Evolutionary conservation across 345 rosid species (phyloP).

Genomic region (Eucalyptus pauciflora): DNA sequence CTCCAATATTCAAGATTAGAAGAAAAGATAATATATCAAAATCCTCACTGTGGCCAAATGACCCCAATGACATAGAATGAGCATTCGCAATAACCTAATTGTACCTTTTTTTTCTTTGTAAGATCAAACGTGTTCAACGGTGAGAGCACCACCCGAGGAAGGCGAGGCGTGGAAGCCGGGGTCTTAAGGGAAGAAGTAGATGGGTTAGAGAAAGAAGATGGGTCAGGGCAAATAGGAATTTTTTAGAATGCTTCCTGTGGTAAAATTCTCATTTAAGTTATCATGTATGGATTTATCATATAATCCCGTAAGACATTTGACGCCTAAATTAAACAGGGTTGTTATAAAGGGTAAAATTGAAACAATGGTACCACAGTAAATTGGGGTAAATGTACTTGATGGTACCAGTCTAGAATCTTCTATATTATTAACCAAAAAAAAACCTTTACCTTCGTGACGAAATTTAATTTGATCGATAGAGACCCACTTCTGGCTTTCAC

Average conservation of each 20-base stretch:
- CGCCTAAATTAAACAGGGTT: background rate
- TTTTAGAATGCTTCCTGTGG: background rate
- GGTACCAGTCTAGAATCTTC: too few relatives aligned
- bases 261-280: background rate
- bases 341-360: background rate
- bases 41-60: background rate
- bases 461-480: too few relatives aligned
- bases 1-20: background rate
- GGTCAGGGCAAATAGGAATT: background rate
- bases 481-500: too few relatives aligned
- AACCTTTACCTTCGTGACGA: accelerated
- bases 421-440: too few relatives aligned
- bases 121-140: background rate
- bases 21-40: background rate
- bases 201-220: background rate
- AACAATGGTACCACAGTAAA: background rate
- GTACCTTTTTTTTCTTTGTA: background rate
- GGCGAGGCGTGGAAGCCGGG: background rate
- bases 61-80: background rate
- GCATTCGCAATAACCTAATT: background rate
- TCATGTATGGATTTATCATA: background rate
- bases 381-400: too few relatives aligned
- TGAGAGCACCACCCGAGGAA: background rate
- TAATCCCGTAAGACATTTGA: background rate
- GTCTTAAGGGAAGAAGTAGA: too few relatives aligned